Conservation (phyloP, 2,329 filamentous ascomycete species). For the Leptodontidium sp. region DNA sequence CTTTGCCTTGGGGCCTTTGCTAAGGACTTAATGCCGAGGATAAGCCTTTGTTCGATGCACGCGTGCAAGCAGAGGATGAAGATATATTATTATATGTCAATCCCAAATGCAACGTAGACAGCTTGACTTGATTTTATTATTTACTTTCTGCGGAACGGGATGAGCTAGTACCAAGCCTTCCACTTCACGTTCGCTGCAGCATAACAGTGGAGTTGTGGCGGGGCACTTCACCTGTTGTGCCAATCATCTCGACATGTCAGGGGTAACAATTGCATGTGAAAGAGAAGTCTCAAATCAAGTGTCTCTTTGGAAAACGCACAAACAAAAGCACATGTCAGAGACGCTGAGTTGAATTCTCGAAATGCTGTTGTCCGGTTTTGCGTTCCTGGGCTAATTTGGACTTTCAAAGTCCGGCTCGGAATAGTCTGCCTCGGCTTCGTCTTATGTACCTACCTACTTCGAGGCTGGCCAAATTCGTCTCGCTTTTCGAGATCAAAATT, state of each 20-base stretch:
- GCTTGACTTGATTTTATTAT: no score
- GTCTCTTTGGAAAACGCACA: slow-evolving; percentile 7
- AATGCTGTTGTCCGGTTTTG: background rate
- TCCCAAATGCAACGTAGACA: background rate
- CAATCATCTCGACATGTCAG: slow-evolving; percentile 11
- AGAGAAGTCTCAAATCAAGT: background rate
- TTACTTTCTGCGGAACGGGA: slow-evolving; percentile 10
- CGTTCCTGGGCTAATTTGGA: background rate
- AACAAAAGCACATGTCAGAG: slow-evolving; percentile 17
- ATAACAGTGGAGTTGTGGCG: slow-evolving; percentile 10
- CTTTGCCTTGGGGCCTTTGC: background rate
- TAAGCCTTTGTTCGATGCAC: background rate
- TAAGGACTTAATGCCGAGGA: slow-evolving; percentile 12
- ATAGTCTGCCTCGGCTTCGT: slow-evolving; percentile 8
- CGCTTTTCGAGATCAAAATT: no score
- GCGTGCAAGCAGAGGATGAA: background rate
- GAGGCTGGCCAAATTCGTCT: no score
- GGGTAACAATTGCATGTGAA: slow-evolving; percentile 17
- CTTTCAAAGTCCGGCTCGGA: background rate
- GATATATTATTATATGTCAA: background rate
- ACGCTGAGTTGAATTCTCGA: background rate
- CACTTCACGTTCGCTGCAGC: slow-evolving; percentile 9
- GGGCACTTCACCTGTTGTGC: slow-evolving; percentile 12
- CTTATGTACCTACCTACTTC: no score
- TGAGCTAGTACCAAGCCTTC: background rate